Base-by-base conservation (phyloP, 2,329 filamentous ascomycete genomes). In the Rhynchosporium graminicola region DNA sequence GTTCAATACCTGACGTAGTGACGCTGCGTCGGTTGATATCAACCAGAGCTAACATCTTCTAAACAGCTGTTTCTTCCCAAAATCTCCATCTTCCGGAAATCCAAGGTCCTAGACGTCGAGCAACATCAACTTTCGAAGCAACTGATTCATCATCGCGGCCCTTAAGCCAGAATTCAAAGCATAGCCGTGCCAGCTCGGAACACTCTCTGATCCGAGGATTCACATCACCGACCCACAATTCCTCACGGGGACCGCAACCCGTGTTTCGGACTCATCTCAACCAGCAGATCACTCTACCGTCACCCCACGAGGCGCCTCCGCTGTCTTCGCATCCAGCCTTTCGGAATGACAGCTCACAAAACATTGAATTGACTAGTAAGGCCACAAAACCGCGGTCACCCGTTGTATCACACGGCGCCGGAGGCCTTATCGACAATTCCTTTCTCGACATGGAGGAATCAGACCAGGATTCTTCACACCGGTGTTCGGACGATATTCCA, bases 111-210 rank as follows among this genome's bases (percentile, higher is more conserved):
- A 80, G 83, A 69, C 80, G 82, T 67, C 80, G 85, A 68, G 84
- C 86, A 57, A 83, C 84, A 65, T 88, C 86, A 43, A 83, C 84
- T 43, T 78, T 88, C 31, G 84, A 89, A 70, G 77, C 81, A 42
- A 81, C 79, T 50, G 83, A 86, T 67, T 72, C 76, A 61, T 73
- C 77, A 60, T 54, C 33, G 13, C 79, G 84, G 68, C 83, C 86
- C 54, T 74, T 83, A 48, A 86, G 83, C 69, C 80, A 86, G 66
- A 81, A 85, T 71, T 87, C 81, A 77, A 89, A 83, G 72, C 86
- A 89, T 75, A 87, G 83, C 72, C 85, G 88, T 68, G 85, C 88
- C 60, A 90, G 87, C 76, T 91, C 88, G 59, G 88, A 91, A 74
- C 82, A 87, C 68, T 88, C 87, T 56, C 75, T 84, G 51, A 76